phyloP scores from a whole-genome alignment of 2,329 filamentous ascomycete species.

The Coccinonectria pachysandricola region DNA sequence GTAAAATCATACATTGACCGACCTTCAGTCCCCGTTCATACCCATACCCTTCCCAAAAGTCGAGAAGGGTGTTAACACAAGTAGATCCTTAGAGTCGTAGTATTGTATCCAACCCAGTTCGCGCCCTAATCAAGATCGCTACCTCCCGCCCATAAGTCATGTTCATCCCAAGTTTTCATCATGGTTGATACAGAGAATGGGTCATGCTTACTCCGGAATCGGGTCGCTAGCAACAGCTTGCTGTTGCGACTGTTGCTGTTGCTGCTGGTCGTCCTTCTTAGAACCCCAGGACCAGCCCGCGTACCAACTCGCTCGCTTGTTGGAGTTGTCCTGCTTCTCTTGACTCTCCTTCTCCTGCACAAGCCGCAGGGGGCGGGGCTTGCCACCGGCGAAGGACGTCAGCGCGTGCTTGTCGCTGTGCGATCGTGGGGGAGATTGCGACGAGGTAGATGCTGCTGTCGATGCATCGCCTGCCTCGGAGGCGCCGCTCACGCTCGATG shows the following conservation, averaged over 20 bases:
- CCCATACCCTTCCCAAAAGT: constrained; percentile 1
- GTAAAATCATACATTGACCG: constrained; percentile 22
- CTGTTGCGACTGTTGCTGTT: too few species aligned
- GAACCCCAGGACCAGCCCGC: constrained; percentile 45
- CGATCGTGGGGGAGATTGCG: constrained; percentile 43
- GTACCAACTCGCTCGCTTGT: constrained; percentile 54
- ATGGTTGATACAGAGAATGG: too few species aligned
- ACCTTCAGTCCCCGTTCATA: constrained; percentile 16
- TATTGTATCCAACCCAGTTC: not conserved
- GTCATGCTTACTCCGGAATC: constrained; percentile 29
- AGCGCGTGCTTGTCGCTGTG: constrained; percentile 44
- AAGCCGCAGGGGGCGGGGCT: constrained; percentile 74
- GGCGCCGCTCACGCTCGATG: constrained; percentile 57
- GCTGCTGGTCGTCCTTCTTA: constrained; percentile 38
- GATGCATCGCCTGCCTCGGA: constrained; percentile 45
- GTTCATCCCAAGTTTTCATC: too few species aligned
- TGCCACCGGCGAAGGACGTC: constrained; percentile 50
- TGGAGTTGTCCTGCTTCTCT: constrained; percentile 37
- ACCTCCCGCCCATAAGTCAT: constrained; percentile 1
- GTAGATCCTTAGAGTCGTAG: too few species aligned
- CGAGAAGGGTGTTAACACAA: too few species aligned
- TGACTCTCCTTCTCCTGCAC: constrained; percentile 65
- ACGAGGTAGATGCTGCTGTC: constrained; percentile 35
- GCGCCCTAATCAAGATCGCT: constrained; percentile 10
- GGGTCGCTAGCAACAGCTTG: constrained; percentile 19